These are phyloP conservation scores for Pulveroboletus ravenelii DNA, from an alignment of 768 basidiomycete genomes.

Conservation along the genomic window DNA sequence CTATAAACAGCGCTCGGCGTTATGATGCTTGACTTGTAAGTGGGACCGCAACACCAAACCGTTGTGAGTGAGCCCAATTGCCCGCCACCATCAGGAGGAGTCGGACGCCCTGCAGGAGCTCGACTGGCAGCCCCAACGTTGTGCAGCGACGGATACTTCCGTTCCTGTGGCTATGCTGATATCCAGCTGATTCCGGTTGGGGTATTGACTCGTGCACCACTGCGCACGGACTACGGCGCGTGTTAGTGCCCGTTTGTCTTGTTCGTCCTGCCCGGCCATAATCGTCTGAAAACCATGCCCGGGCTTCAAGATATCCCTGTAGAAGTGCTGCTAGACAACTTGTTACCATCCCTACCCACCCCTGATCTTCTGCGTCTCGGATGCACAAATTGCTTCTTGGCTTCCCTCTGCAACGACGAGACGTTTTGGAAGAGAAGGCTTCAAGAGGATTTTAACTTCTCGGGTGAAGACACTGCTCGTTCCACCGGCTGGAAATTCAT, in stretches of 20 bases:
- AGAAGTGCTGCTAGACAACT: slow-evolving; percentile 73
- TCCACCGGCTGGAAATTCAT: slow-evolving; percentile 76
- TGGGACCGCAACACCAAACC: background rate
- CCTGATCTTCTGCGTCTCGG: slow-evolving; percentile 55
- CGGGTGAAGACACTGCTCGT: slow-evolving; percentile 65
- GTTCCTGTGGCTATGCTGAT: slow-evolving; percentile 24
- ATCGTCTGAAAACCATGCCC: slow-evolving; percentile 28
- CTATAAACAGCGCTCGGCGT: background rate
- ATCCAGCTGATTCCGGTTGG: slow-evolving; percentile 14
- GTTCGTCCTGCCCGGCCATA: background rate
- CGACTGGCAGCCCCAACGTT: too few species aligned
- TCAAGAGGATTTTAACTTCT: slow-evolving; percentile 72
- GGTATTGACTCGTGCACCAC: background rate
- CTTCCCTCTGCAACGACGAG: slow-evolving; percentile 59
- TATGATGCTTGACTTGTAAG: too few species aligned
- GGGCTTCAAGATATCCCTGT: slow-evolving; percentile 55
- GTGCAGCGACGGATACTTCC: background rate
- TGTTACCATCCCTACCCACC: slow-evolving; percentile 54
- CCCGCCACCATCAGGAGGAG: too few species aligned
- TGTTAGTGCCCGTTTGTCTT: background rate
- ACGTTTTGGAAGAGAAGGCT: slow-evolving; percentile 75
- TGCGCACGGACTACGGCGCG: slow-evolving; percentile 5
- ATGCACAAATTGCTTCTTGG: slow-evolving; percentile 62
- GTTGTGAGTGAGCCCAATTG: background rate
- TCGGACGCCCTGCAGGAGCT: too few species aligned